These are phyloP conservation scores for Paragyromitra xinjiangensis DNA, from an alignment of 495 filamentous ascomycete species.

Conservation along the genomic window DNA sequence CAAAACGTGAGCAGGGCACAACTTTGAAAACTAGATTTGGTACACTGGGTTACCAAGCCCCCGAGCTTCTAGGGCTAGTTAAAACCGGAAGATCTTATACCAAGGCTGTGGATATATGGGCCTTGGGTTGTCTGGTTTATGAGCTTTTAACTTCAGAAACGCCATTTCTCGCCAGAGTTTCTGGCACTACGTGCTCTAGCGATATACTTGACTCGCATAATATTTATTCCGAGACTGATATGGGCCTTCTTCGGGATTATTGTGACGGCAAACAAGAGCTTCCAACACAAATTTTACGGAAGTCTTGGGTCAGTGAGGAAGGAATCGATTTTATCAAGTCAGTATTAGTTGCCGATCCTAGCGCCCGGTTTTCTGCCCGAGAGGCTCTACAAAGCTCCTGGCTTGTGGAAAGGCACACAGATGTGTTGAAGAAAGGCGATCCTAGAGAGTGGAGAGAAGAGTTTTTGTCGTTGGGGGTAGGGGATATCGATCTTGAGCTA, in stretches of 20 bases:
- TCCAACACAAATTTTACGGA: background rate
- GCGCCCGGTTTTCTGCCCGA: background rate
- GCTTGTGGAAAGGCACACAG: background rate
- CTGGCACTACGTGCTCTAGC: too few relatives aligned
- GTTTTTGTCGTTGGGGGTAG: background rate
- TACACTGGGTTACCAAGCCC: conserved; percentile 7
- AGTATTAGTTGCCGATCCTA: background rate
- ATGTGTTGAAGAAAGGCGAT: background rate
- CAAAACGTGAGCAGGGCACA: conserved; percentile 2
- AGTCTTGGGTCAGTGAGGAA: background rate
- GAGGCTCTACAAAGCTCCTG: background rate
- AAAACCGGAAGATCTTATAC: background rate
- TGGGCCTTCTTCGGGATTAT: background rate
- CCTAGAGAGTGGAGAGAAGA: background rate
- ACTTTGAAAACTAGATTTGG: conserved; percentile 4
- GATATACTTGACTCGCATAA: too few relatives aligned
- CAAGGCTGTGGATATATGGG: conserved; percentile 9
- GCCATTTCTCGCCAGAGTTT: background rate
- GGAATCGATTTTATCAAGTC: conserved; percentile 3
- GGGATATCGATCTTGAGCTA: background rate
- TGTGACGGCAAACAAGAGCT: conserved; percentile 1
- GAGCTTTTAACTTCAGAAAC: conserved; percentile 7
- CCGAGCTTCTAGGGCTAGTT: conserved; percentile 4
- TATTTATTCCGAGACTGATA: background rate
- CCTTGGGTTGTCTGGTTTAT: background rate